Evolutionary conservation across 805 yeast genomes (phyloP), one percentile per base, ranked within the genome.

Genomic region (Candida pseudoglaebosa): DNA sequence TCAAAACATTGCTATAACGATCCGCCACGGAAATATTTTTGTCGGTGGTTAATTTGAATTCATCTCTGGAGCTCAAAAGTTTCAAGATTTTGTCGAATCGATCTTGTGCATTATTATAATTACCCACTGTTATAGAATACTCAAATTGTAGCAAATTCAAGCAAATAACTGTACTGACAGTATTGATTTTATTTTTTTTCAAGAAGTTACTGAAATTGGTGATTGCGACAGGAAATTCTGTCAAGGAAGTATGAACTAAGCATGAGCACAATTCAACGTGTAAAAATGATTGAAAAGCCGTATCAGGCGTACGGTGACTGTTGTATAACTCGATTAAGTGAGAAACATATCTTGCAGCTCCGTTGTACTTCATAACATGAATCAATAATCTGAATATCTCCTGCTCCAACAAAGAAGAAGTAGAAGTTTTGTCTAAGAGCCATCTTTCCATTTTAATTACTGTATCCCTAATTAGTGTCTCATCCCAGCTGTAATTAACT

Each of bases 131-230:
- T 4, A 62, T 29, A 18, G 44, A 49, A 34, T 53, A 52, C 18
- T 63, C 59, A 5, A 68, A 47, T 40, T 63, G 71, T 8, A 56
- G 36, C 28, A 62, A 36, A 41, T 59, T 62, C 45, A 57, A 59
- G 20, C 42, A 41, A 24, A 57, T 33, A 2, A 60, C 43, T 14
- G 51, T 52, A 9, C 13, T 13, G 16, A 44, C 17, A 9, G 37
- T 22, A 9, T 36, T 34, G 24, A 29, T 30, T 5, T 42, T 42
- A 4, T 26, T 16, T 8, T 32, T 21, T 35, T 48, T 52, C 24
- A 56, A 40, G 4, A 36, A 28, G 13, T 29, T 16, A 18, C 50
- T 54, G 24, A 53, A 45, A 2, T 31, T 28, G 12, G 45, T 39
- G 36, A 62, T 43, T 4, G 46, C 28, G 5, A 45, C 44, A 1